phyloP scores from a whole-genome alignment of 2,329 filamentous ascomycete species.

The Chaetomium sp. region DNA sequence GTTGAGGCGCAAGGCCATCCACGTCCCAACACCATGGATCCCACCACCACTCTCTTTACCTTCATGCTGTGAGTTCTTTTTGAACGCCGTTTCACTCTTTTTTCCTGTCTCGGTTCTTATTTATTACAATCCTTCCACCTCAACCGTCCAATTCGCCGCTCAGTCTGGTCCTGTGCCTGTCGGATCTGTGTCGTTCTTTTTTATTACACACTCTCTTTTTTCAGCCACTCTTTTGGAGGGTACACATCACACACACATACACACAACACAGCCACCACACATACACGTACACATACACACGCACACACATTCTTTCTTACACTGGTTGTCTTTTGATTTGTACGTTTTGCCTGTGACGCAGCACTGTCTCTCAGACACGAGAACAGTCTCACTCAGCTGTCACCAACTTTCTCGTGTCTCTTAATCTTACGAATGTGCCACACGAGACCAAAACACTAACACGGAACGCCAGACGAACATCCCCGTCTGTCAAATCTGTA shows the following conservation, averaged over 20 bases:
- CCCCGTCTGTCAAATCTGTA: slow-evolving; percentile 59
- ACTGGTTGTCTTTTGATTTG: too few species aligned
- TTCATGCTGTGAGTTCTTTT: slow-evolving; percentile 57
- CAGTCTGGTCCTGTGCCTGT: slow-evolving; percentile 15
- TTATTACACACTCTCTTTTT: neutral
- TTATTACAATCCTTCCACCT: slow-evolving; percentile 4
- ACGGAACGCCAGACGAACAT: slow-evolving; percentile 44
- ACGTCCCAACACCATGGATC: slow-evolving; percentile 42
- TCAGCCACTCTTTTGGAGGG: neutral
- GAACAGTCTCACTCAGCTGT: neutral
- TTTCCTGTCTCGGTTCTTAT: slow-evolving; percentile 1
- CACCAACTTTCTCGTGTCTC: neutral
- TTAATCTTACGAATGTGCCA: neutral
- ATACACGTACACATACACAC: neutral
- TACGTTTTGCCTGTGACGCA: neutral
- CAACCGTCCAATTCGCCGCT: neutral
- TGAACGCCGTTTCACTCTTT: slow-evolving; percentile 7
- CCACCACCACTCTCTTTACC: slow-evolving; percentile 59
- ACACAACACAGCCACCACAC: neutral
- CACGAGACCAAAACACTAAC: slow-evolving; percentile 9
- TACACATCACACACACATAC: neutral
- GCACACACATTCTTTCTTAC: too few species aligned
- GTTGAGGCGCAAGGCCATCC: slow-evolving; percentile 23
- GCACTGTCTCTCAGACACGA: neutral
- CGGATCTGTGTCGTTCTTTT: neutral